A percentile compares a stretch with the other conserved stretches of the same genome.
Conservation (phyloP, 1,284 basidiomycete species). For the Trichosporon sp. region DNA sequence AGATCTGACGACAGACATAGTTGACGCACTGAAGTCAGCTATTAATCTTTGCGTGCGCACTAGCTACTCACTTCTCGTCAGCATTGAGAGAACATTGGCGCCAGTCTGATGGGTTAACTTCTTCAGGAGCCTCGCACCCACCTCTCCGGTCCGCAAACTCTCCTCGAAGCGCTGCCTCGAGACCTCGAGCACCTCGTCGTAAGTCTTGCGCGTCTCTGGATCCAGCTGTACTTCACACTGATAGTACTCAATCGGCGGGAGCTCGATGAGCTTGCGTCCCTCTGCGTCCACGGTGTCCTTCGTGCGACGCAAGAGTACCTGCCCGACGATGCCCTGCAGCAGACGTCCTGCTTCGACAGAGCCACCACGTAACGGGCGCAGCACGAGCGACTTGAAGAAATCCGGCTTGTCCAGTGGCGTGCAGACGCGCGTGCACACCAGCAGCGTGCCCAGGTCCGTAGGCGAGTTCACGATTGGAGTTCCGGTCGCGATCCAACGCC, state of each 20-base stretch:
- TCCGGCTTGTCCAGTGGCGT: slow-evolving; percentile 71
- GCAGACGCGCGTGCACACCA: slow-evolving; percentile 75
- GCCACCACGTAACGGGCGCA: slow-evolving; percentile 66
- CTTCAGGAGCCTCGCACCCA: background rate
- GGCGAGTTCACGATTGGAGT: slow-evolving; percentile 87
- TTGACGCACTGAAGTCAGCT: slow-evolving; percentile 59
- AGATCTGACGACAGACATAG: slow-evolving; percentile 73
- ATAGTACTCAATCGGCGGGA: slow-evolving; percentile 61
- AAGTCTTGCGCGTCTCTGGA: slow-evolving; percentile 62
- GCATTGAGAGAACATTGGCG: slow-evolving; percentile 65
- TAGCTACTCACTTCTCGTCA: slow-evolving; percentile 57
- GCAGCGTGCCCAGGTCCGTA: slow-evolving; percentile 71
- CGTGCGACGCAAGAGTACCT: slow-evolving; percentile 74
- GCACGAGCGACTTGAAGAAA: slow-evolving; percentile 67
- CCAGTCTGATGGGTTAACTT: slow-evolving; percentile 40
- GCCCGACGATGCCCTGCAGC: slow-evolving; percentile 76
- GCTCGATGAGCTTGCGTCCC: slow-evolving; percentile 64
- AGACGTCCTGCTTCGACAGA: slow-evolving; percentile 62
- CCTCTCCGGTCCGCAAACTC: slow-evolving; percentile 50
- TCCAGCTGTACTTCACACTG: slow-evolving; percentile 58
- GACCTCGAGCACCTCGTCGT: slow-evolving; percentile 65
- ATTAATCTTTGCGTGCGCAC: background rate
- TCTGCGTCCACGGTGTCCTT: slow-evolving; percentile 78
- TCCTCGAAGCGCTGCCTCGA: slow-evolving; percentile 60
- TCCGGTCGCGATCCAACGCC: slow-evolving; percentile 58